Base-by-base conservation (phyloP, 768 basidiomycete species). In the Lentinus brumalis region DNA sequence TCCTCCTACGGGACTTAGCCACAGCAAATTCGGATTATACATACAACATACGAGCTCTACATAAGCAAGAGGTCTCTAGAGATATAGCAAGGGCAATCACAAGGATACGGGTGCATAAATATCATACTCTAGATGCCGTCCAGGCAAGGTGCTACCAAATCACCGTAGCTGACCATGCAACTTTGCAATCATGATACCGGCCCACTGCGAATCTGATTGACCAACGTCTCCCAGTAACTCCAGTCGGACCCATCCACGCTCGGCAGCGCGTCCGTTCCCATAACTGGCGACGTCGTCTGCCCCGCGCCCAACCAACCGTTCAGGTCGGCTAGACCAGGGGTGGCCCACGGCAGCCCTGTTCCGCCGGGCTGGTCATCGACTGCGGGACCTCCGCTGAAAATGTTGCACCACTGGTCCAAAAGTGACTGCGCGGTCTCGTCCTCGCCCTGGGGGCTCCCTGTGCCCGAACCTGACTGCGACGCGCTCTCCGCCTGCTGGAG, bases 361-460 rank as follows among this genome's bases (percentile, higher is more conserved):
- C 41, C 62, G 10, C 61, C 62, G 30, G 52, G 60, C 29, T 56
- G 63, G 50, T 65, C 69, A 52, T 71, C 71, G 14, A 69, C 86
- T 2, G 84, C 66, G 2, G 82, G 80, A 11, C 86, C 81, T 59
- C 86, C 88, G 68, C 84, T 89, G 64, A 92, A 83, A n/a, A 87
- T 86, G 62, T 87, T 88, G 69, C 86, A 89, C 92, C 92, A 94
- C 62, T 92, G 88, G 71, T 94, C 91, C 50, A 94, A 77, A 57
- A 94, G 71, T 11, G 83, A 83, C 69, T 94, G 92, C 4, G 91
- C 91, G 7, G 87, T 78, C 29, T 92, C 91, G 50, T 92, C 92
- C 46, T 81, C 86, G 59, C 77, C 80, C 53, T 71, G 72, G 1
- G 88, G 91, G 69, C 89, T 91, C n/a, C 83, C 83, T 26, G 87